Percentiles rank a stretch among this genome's conserved stretches.
Conservation (phyloP, 192 early-diverging fungal genomes). For the Linnemannia hyalina region DNA sequence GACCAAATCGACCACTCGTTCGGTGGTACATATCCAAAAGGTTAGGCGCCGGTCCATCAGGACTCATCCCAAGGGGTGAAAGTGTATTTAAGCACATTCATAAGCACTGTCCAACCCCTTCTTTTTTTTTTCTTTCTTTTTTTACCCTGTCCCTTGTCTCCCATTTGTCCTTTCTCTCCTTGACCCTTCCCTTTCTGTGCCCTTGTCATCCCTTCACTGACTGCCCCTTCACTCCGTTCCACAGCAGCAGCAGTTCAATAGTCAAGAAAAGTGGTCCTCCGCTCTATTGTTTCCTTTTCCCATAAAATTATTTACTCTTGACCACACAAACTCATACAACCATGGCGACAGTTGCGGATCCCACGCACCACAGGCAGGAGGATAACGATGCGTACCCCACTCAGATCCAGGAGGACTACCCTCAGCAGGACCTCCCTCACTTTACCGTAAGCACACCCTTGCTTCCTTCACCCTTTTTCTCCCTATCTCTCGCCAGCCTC, state of each 20-base stretch:
- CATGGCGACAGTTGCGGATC: background rate
- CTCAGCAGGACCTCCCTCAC: slow-evolving; percentile 38
- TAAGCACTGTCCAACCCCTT: too few species aligned
- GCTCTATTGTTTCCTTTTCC: background rate
- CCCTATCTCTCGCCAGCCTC: background rate
- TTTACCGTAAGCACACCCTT: slow-evolving; percentile 37
- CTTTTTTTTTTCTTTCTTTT: background rate
- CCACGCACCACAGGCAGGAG: background rate
- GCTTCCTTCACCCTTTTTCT: too few species aligned
- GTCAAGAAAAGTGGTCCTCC: background rate
- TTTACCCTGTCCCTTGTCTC: background rate
- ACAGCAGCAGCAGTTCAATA: background rate
- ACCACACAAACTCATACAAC: background rate
- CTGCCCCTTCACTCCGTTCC: background rate
- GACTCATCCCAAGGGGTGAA: background rate
- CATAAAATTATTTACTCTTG: background rate
- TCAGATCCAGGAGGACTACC: slow-evolving; percentile 24
- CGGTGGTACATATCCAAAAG: background rate
- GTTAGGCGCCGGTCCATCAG: background rate
- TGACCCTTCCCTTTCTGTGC: background rate
- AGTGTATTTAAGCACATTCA: background rate
- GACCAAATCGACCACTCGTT: background rate
- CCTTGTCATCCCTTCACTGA: background rate
- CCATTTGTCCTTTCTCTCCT: background rate
- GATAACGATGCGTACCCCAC: background rate